Evolutionary conservation across 2,329 filamentous ascomycete genomes (phyloP).

Genomic region (Diplocarpon rosae): DNA sequence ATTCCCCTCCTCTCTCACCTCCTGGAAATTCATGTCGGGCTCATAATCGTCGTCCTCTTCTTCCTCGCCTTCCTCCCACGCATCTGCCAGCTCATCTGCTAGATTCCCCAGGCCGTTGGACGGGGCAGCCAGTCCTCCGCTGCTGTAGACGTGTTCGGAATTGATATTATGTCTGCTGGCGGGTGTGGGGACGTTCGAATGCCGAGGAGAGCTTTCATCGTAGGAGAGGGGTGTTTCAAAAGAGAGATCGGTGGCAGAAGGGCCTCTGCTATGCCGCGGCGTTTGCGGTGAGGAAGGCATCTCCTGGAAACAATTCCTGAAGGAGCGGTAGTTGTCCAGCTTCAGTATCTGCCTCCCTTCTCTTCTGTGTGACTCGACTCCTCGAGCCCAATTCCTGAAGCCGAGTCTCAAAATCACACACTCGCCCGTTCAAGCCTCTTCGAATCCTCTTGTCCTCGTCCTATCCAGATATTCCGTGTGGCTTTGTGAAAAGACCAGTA

Average conservation of each 20-base stretch:
- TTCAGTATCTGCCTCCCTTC: not conserved
- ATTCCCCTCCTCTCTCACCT: slow-evolving; percentile 25
- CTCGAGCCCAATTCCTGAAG: slow-evolving; percentile 4
- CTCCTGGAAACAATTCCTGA: slow-evolving; percentile 21
- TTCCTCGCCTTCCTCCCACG: slow-evolving; percentile 55
- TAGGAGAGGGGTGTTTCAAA: slow-evolving; percentile 23
- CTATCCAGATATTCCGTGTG: not conserved
- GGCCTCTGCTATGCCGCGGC: slow-evolving; percentile 47
- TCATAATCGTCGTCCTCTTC: slow-evolving; percentile 45
- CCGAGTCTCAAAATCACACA: not conserved
- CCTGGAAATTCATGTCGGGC: slow-evolving; percentile 31
- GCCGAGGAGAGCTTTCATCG: slow-evolving; percentile 16
- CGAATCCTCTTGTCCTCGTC: not conserved
- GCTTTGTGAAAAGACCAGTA: no score
- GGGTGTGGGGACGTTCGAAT: slow-evolving; percentile 20
- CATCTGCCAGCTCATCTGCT: slow-evolving; percentile 70
- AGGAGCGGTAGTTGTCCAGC: slow-evolving; percentile 8
- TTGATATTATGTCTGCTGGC: slow-evolving; percentile 2
- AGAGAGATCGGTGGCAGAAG: slow-evolving; percentile 41
- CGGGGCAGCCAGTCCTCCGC: slow-evolving; percentile 29
- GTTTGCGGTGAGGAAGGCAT: slow-evolving; percentile 41
- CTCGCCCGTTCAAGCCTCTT: not conserved
- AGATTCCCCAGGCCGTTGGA: slow-evolving; percentile 61
- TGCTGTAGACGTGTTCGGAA: slow-evolving; percentile 23
- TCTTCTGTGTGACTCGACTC: not conserved